Base-by-base conservation (phyloP, 1,284 basidiomycete genomes). In the Cryptococcus hybrid region DNA sequence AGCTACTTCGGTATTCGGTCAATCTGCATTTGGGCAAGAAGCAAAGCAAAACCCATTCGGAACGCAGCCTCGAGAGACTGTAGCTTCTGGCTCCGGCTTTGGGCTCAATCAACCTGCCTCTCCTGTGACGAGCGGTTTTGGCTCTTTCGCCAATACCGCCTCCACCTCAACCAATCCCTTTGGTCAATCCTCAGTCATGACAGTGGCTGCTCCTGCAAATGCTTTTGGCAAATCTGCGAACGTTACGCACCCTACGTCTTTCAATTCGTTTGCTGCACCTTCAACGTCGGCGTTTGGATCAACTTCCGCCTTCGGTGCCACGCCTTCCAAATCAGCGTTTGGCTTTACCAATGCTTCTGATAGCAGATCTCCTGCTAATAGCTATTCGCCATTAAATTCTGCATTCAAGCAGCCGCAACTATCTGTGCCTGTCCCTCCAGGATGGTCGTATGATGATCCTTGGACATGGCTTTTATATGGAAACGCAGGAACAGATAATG, bases 1-100 rank as follows among this genome's bases (percentile, higher is more conserved):
- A 4, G 69, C 71, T 43, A 8, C 18, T 8, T 82, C 81, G 3
- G 82, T 82, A 60, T 84, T 85, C 64, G 73, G 71, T 1, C 77
- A 79, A 35, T 80, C 77, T 50, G 63, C 58, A 3, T 70, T 70
- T 57, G 68, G 66, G 3, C 62, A 63, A 39, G 15, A 58, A 9
- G 46, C 58, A 13, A 57, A 60, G 40, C 52, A 59, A 9, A 55
- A 53, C 49, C 62, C 68, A 11, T 71, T 71, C 40, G 68, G 70
- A 7, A n/a, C 56, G 15, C 36, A 42, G 40, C 40, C 40, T 15
- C 30, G 30, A 30, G 30, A 30, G 30, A 30, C 30, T 30, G 30
- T 30, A 4, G 30, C 30, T 30, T 30, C 30, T 30, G 30, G 30
- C 30, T 30, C 30, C 30, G 30, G 30, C 3, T 30, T 30, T 30